A percentile compares a stretch with the other conserved stretches of the same genome.
These are phyloP conservation scores for Aspergillus tamarii DNA, from an alignment of 2,329 filamentous ascomycete genomes.

Conservation along the genomic window DNA sequence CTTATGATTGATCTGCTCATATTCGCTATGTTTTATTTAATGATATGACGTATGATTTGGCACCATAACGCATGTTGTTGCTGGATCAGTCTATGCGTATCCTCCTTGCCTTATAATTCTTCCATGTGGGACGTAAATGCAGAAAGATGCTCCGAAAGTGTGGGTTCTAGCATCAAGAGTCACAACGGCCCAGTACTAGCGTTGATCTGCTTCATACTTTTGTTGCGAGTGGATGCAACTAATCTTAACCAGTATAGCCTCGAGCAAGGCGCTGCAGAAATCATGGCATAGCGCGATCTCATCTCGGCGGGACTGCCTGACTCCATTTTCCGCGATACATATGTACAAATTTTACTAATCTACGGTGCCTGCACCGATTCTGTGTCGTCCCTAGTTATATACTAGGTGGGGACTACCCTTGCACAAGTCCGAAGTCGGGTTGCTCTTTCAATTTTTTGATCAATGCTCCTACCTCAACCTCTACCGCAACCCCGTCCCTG, in stretches of 20 bases:
- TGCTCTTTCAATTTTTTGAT: neutral
- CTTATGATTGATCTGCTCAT: neutral
- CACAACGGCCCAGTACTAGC: neutral
- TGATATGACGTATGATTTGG: neutral
- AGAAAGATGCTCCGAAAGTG: neutral
- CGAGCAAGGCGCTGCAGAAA: neutral
- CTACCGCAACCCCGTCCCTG: neutral
- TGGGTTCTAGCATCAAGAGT: neutral
- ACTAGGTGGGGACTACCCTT: neutral
- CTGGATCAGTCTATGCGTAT: neutral
- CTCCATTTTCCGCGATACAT: neutral
- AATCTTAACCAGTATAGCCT: neutral
- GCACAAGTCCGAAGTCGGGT: neutral
- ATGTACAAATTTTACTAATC: neutral
- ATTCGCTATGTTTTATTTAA: neutral
- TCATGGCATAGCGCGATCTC: neutral
- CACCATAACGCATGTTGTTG: neutral
- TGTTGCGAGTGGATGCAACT: neutral
- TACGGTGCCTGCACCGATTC: neutral
- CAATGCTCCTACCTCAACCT: neutral
- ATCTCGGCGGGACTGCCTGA: neutral
- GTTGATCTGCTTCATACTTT: neutral
- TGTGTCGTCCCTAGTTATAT: neutral
- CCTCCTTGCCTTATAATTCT: neutral
- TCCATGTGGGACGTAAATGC: neutral